These are phyloP conservation scores for Penicillium hordei DNA, from an alignment of 2,329 filamentous ascomycete species.

Conservation along the genomic window DNA sequence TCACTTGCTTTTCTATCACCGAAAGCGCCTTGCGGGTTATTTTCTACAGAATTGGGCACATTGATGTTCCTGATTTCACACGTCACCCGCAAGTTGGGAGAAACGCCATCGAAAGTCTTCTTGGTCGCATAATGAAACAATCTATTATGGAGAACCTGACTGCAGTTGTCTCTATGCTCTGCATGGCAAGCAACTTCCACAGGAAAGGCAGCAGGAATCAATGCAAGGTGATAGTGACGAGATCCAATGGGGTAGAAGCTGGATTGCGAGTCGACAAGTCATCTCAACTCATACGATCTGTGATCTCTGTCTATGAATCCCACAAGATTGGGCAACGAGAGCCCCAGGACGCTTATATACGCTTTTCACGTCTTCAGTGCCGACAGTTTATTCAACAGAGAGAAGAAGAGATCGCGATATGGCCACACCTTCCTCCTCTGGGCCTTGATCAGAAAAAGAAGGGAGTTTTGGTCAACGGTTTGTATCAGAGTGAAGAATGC, in stretches of 20 bases:
- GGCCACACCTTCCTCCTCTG: neutral
- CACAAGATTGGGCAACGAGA: constrained; percentile 5
- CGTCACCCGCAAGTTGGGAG: neutral
- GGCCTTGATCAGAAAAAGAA: neutral
- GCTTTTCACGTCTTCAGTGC: neutral
- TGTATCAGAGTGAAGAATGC: neutral
- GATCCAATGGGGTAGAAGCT: neutral
- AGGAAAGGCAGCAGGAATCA: no score
- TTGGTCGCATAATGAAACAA: constrained; percentile 1
- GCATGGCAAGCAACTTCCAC: neutral
- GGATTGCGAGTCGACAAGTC: constrained; percentile 3
- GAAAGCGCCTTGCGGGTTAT: constrained; percentile 6
- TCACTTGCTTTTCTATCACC: constrained; percentile 7
- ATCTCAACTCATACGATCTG: neutral
- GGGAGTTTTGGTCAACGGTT: neutral
- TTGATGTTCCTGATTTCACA: neutral
- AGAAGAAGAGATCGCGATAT: neutral
- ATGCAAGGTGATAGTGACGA: neutral
- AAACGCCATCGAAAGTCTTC: neutral
- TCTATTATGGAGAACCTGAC: constrained; percentile 5
- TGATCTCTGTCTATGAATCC: neutral
- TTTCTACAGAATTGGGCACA: neutral
- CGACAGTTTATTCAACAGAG: neutral
- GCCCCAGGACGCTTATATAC: neutral
- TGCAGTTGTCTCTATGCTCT: constrained; percentile 2